phyloP scores from a whole-genome alignment of 1,139 yeast species.

The Yamadazyma dushanensis region DNA sequence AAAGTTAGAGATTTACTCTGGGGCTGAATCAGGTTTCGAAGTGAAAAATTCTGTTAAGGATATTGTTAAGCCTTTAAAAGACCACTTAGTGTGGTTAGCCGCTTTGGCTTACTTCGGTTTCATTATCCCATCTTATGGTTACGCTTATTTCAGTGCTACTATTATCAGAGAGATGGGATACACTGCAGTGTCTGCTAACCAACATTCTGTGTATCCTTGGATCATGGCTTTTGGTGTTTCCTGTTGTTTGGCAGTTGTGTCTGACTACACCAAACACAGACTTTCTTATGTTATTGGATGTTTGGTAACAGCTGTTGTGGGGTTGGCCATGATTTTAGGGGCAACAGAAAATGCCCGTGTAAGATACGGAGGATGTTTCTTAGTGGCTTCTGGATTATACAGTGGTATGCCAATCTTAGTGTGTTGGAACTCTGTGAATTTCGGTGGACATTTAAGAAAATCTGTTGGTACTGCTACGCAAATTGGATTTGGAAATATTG shows the following conservation, averaged over 20 bases:
- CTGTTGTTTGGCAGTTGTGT: constrained; percentile 45
- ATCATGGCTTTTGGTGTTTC: constrained; percentile 58
- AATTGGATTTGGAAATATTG: constrained; percentile 80
- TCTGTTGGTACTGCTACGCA: constrained; percentile 75
- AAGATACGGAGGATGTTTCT: constrained; percentile 73
- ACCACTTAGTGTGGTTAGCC: constrained; percentile 51
- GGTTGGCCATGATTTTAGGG: constrained; percentile 54
- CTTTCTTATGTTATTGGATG: constrained; percentile 48
- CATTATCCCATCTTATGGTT: constrained; percentile 68
- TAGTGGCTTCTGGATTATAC: constrained; percentile 65
- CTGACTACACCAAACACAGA: constrained; percentile 51
- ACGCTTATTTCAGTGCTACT: constrained; percentile 69
- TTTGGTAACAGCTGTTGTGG: constrained; percentile 47
- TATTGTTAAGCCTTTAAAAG: constrained; percentile 45
- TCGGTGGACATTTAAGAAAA: constrained; percentile 69
- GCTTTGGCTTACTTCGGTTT: constrained; percentile 63
- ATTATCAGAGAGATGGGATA: constrained; percentile 59
- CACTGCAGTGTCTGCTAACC: constrained; percentile 62
- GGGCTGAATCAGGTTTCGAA: constrained; percentile 55
- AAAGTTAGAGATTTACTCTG: constrained; percentile 54
- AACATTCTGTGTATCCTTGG: constrained; percentile 76
- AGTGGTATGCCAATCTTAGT: constrained; percentile 73
- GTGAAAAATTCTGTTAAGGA: constrained; percentile 43
- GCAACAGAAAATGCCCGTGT: constrained; percentile 33
- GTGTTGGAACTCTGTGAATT: constrained; percentile 70